Percentiles rank a stretch among this genome's conserved stretches.
These are phyloP conservation scores for Scheffersomyces titani DNA, from an alignment of 1,139 yeast species.

Conservation along the genomic window DNA sequence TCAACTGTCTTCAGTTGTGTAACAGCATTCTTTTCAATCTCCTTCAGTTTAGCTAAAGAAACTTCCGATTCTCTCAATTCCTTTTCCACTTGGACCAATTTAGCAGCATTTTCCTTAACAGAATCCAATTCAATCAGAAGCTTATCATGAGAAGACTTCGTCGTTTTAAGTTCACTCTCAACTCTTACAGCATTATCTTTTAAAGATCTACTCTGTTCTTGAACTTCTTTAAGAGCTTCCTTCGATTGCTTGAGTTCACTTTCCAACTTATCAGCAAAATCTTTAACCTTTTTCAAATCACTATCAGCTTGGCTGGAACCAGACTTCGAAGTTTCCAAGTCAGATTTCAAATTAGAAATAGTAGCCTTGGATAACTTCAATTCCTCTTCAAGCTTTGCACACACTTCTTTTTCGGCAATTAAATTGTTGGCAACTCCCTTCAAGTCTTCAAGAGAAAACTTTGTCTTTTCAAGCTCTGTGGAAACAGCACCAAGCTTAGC, in stretches of 20 bases:
- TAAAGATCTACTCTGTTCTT: background rate
- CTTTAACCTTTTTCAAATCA: background rate
- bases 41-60: background rate
- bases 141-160: background rate
- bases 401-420: background rate
- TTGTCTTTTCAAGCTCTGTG: background rate
- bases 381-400: background rate
- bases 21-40: background rate
- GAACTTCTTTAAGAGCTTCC: constrained; percentile 2
- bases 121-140: background rate
- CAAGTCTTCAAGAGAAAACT: background rate
- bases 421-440: background rate
- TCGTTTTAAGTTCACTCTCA: background rate
- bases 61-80: background rate
- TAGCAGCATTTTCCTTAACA: background rate
- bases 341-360: background rate
- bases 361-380: constrained; percentile 1
- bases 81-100: background rate
- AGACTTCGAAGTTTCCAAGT: background rate
- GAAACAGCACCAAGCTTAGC: background rate
- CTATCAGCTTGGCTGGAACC: background rate
- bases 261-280: constrained; percentile 5
- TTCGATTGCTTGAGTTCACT: constrained; percentile 8
- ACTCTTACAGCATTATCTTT: background rate
- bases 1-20: constrained; percentile 18